Base-by-base conservation (phyloP, 2,329 filamentous ascomycete species). In the Fusarium penzigii region DNA sequence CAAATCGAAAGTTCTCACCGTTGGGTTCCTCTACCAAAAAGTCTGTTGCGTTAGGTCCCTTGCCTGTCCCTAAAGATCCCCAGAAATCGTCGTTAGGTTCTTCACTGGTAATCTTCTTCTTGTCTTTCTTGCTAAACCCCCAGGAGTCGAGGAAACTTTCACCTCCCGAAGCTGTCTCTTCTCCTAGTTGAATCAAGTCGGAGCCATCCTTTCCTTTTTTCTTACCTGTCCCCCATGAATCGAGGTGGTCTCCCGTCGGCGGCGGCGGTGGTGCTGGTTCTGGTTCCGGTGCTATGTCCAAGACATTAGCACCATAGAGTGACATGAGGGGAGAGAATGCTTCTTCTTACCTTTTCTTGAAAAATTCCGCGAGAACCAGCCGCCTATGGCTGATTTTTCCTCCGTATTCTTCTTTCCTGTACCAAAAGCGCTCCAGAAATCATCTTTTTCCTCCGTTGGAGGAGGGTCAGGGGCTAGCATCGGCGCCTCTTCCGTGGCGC, bases 131-230 rank as follows among this genome's bases (percentile, higher is more conserved):
- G 11, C 75, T 72, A 46, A 77, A 81, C 32, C 78, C 79, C 75
- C 82, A 85, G 44, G 79, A 78, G 53, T 73, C 78, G 66, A 82
- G 83, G 58, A 82, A 81, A 51, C 80, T 80, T 48, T 81, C 78
- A 40, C 75, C 73, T 13, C 66, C 70, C 36, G 70, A 64, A 45
- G 70, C 57, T 44, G 60, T 63, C 32, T 68, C 65, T 20, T 64
- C 71, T 56, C 66, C 71, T 44, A 72, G 64, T 38, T 71, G 70
- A 52, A 72, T 71, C 52, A 74, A 64, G 48, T 74, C 67, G 55
- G 68, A 55, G 44, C 67, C 56, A 25, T 58, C 68, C 50, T 74
- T 75, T 56, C 76, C 78, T 66, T 82, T 81, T 48, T 70, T 72
- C 56, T 71, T 72, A 46, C 57, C 59, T 44, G 58, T 55, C 29